Base-by-base conservation (phyloP, 2,329 filamentous ascomycete genomes). In the Botrytis squamosa region DNA sequence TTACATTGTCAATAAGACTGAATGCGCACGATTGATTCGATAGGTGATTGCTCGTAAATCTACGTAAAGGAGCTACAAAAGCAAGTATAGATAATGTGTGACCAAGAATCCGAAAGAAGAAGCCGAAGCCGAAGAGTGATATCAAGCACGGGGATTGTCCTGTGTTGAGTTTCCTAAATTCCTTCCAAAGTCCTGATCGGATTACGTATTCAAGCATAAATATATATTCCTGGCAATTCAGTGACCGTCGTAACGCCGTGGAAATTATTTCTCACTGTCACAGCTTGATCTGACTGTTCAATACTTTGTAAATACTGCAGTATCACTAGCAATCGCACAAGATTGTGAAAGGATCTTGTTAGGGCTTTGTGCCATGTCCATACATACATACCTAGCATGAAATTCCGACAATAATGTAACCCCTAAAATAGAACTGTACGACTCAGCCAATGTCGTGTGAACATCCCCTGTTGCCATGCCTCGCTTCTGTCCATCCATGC, bases 401-500 rank as follows among this genome's bases (percentile, higher is more conserved):
- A 52, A 67, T 52, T 38, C 33, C 3, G 44, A 52, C 64, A 52
- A 49, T n/a, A 66, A 66, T 52, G 64, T n/a, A 52, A 66, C 44
- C 33, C 33, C 36, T 52, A n/a, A 52, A 67, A 67, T 67, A 52
- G 64, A 20, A 16, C 22, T 16, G 22, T 52, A 38, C 22, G 25
- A 9, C 36, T 18, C 22, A n/a, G 33, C 64, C 64, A 67, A 67
- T 52, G 33, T 12, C 1, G 29, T 38, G 22, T 16, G 20, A 49
- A 44, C 3, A 38, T 12, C 25, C 42, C 60, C 25, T 64, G 40
- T 64, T 44, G 62, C 62, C 44, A 66, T 52, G 64, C 44, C 52
- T 67, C 42, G 29, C 63, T 49, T 66, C 42, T 66, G 42, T 29
- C 63, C 8, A n/a, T 29, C 29, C 44, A 49, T 66, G 44, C 44